Conservation (phyloP, 768 basidiomycete species). For the Hypholoma fasciculare region DNA sequence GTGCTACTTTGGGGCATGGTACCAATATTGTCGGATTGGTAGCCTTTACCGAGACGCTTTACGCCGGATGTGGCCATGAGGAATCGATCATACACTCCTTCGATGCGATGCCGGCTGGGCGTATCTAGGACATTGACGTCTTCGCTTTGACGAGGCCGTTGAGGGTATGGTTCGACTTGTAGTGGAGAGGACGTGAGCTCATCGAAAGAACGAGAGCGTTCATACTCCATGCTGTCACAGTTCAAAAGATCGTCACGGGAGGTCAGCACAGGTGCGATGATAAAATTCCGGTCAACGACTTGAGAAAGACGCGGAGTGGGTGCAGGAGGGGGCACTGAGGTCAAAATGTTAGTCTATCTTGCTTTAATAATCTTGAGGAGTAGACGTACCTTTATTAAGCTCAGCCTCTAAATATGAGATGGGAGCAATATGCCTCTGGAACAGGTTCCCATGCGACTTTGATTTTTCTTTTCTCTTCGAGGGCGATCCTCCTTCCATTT, state of each 20-base stretch:
- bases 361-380: not conserved
- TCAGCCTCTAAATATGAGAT: constrained; percentile 65
- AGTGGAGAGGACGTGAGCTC: constrained; percentile 61
- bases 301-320: constrained; percentile 62
- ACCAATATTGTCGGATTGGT: constrained; percentile 67
- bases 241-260: constrained; percentile 39
- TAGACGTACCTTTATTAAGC: constrained; percentile 55
- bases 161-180: constrained; percentile 66
- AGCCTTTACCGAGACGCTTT: constrained; percentile 77
- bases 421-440: constrained; percentile 65
- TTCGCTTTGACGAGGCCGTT: constrained; percentile 38
- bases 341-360: not conserved
- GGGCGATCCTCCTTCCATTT: constrained; percentile 48
- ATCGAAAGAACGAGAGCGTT: constrained; percentile 41
- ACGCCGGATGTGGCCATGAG: constrained; percentile 82
- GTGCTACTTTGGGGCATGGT: constrained; percentile 26
- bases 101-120: constrained; percentile 59
- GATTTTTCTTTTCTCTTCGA: constrained; percentile 69
- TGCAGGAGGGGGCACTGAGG: constrained; percentile 34
- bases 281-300: constrained; percentile 67
- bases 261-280: constrained; percentile 55
- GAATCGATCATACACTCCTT: constrained; percentile 81
- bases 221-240: constrained; percentile 23
- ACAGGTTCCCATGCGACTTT: constrained; percentile 63
- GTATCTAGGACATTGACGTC: constrained; percentile 45